These are phyloP conservation scores for Cryptosporidium andersoni DNA, from an alignment of 169 alveolate genomes.

Conservation along the genomic window DNA sequence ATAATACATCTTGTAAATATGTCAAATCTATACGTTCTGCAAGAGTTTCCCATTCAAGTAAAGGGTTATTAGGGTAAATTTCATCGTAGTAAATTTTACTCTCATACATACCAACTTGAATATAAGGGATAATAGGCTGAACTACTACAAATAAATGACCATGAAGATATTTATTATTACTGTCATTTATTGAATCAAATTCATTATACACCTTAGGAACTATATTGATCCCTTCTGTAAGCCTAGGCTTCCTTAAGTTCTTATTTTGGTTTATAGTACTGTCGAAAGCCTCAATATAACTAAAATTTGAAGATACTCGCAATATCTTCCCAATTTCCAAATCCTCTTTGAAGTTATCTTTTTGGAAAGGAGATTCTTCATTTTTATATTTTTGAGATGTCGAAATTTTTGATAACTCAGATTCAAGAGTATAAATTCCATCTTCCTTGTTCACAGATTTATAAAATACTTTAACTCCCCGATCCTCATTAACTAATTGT, in stretches of 20 bases:
- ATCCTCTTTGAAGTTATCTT: no score
- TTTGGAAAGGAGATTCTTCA: no score
- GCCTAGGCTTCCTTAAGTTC: neutral
- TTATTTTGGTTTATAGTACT: neutral
- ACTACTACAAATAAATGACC: conserved; percentile 12
- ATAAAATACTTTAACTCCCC: no score
- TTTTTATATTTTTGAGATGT: no score
- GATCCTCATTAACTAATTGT: no score
- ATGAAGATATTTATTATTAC: neutral
- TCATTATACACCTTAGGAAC: neutral
- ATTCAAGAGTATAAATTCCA: neutral
- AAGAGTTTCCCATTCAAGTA: conserved; percentile 32
- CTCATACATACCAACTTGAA: conserved; percentile 58
- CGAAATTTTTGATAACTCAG: neutral
- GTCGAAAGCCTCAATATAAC: neutral
- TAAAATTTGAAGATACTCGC: no score
- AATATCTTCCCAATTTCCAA: no score
- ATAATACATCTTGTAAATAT: conserved; percentile 35
- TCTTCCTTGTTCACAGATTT: no score
- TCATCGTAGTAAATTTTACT: conserved; percentile 27
- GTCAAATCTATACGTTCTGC: conserved; percentile 16
- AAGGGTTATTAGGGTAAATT: conserved; percentile 12
- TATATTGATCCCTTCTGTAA: neutral
- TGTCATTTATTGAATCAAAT: no score
- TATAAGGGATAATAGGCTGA: conserved; percentile 35